Evolutionary conservation across 2,329 filamentous ascomycete genomes (phyloP), one percentile per base, ranked within the genome.

Genomic region (Penicillium verrucosum): DNA sequence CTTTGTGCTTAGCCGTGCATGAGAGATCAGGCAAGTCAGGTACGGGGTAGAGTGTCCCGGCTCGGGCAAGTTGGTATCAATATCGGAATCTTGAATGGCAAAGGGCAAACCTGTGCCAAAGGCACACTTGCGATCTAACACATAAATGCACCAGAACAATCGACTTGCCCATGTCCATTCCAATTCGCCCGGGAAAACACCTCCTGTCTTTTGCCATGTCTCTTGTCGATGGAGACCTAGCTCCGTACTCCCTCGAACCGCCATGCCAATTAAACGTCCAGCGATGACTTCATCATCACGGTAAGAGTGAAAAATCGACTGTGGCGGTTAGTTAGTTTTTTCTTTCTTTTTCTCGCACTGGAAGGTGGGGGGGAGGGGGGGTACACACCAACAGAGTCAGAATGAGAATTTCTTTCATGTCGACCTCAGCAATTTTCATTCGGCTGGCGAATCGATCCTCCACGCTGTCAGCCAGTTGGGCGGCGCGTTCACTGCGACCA

Each of bases 401-500:
- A 43, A 73, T 72, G 12, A 73, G 62, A 40, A 72, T 58, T 42
- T 74, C 71, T 44, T 74, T 74, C 71, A 74, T 74, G 34, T 74
- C 71, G n/a, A 74, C 71, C 51, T 73, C 68, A 1, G 70, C 65
- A 43, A 73, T 60, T 43, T 74, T 74, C 18, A 72, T 49, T 4
- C 71, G 61, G 18, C 57, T 62, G 4, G 70, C 70, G 56, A 74
- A 74, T 12, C 63, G 68, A 54, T 73, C 67, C 51, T 73, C 71
- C 2, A 73, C 71, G 51, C 68, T 72, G 56, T 73, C 66, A 8
- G 71, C 71, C 46, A 73, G 51, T 34, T 68, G 56, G 1, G 69
- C 70, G 2, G 70, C 71, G 16, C 65, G 82, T 40, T 88, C 83
- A 70, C 89, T 93, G 59, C 88, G 85, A 0, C 91, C 92, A 62